Conservation (phyloP, 306 rosid species). For the Gleditsia sinensis region DNA sequence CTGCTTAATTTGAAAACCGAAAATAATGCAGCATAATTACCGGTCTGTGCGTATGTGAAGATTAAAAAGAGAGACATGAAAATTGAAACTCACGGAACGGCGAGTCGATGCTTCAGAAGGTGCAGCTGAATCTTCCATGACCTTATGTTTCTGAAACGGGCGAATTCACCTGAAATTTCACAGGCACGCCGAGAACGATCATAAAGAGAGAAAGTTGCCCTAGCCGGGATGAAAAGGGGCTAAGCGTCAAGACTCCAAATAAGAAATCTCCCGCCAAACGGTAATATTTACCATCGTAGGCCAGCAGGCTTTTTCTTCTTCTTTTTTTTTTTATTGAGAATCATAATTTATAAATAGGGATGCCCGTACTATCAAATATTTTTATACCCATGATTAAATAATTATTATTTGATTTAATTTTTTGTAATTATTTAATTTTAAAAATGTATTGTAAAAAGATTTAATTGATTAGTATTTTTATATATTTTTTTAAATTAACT, state of each 20-base stretch:
- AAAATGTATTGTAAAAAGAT: too few relatives aligned
- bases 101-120: slow-evolving; percentile 58
- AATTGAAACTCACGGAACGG: slow-evolving; percentile 60
- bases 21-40: slow-evolving; percentile 35
- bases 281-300: slow-evolving; percentile 4
- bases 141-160: slow-evolving; percentile 25
- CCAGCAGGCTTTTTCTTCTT: background rate
- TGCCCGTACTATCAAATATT: too few relatives aligned
- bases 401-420: background rate
- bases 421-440: too few relatives aligned
- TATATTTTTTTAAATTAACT: too few relatives aligned
- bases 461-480: too few relatives aligned
- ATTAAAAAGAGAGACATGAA: background rate
- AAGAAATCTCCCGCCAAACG: slow-evolving; percentile 64
- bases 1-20: slow-evolving; percentile 47
- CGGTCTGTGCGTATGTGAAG: background rate
- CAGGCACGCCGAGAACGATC: background rate
- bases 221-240: too few relatives aligned
- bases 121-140: slow-evolving; percentile 71
- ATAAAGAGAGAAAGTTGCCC: background rate
- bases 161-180: background rate
- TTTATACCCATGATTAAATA: too few relatives aligned
- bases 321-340: background rate
- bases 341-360: background rate
- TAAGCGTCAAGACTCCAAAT: background rate